These are phyloP conservation scores for Oxyria digyna DNA, from an alignment of 148 eudicot species.

Conservation along the genomic window DNA sequence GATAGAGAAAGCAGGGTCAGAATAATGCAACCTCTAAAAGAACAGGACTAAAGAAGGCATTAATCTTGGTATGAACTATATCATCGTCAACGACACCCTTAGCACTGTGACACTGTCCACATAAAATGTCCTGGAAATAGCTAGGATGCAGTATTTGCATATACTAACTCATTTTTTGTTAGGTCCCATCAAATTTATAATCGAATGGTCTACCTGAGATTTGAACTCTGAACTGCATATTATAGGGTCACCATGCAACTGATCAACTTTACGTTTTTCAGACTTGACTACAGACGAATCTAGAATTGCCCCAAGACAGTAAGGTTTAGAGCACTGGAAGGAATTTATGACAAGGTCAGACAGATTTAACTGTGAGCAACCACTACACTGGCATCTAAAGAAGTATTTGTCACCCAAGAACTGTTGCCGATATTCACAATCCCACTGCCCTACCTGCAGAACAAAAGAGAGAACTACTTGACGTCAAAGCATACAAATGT, in stretches of 20 bases:
- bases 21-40: background rate
- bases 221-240: conserved; percentile 12
- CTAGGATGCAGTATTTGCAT: background rate
- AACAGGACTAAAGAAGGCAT: background rate
- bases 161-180: background rate
- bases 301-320: conserved; percentile 68
- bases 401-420: conserved; percentile 50
- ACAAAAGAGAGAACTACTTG: background rate
- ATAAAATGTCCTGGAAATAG: background rate
- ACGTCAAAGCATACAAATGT: background rate
- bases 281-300: conserved; percentile 27
- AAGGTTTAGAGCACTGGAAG: conserved; percentile 47
- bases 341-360: conserved; percentile 64
- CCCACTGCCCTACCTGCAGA: conserved; percentile 73
- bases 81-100: background rate
- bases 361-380: conserved; percentile 51
- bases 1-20: conserved; percentile 2
- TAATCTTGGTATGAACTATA: background rate
- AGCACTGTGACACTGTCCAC: background rate
- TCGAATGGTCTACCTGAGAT: conserved; percentile 10
- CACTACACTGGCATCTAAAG: conserved; percentile 65
- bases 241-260: conserved; percentile 14
- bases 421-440: conserved; percentile 38
- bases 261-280: conserved; percentile 34
- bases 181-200: background rate